phyloP scores from a whole-genome alignment of 192 early-diverging fungal species.

The Coemansia sp. region DNA sequence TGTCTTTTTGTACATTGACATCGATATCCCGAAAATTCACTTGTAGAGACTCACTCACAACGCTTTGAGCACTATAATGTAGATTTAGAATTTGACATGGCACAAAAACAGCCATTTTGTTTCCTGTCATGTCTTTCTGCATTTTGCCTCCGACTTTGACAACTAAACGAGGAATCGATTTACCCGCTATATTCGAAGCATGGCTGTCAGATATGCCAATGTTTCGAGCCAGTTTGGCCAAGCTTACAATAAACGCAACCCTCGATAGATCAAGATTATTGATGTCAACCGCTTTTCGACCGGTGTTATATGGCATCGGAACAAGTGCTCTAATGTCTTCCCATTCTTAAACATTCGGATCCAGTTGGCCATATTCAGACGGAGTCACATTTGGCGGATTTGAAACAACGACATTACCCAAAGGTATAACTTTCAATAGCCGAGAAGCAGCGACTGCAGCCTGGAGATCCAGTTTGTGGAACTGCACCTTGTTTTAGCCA shows the following conservation, averaged over 20 bases:
- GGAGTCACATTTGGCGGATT: conserved; percentile 91
- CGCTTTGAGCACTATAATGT: no score
- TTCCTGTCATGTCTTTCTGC: conserved; percentile 78
- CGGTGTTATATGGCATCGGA: conserved; percentile 14
- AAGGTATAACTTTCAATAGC: conserved; percentile 6
- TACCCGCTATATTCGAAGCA: neutral
- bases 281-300: neutral
- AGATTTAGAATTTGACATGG: conserved; percentile 17
- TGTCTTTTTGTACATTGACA: neutral
- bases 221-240: conserved; percentile 26
- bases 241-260: conserved; percentile 19
- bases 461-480: conserved; percentile 53
- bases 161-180: conserved; percentile 61
- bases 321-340: conserved; percentile 79
- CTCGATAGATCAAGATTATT: conserved; percentile 23
- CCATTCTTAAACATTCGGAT: conserved; percentile 77
- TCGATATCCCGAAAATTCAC: no score
- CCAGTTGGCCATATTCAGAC: conserved; percentile 63
- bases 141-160: conserved; percentile 80
- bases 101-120: conserved; percentile 65
- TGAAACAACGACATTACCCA: conserved; percentile 74
- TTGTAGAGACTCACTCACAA: no score
- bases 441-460: conserved; percentile 6
- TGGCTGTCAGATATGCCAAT: conserved; percentile 5
- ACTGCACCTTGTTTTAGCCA: conserved; percentile 45